Conservation (phyloP, 768 basidiomycete species). For the Tricholoma terreum region DNA sequence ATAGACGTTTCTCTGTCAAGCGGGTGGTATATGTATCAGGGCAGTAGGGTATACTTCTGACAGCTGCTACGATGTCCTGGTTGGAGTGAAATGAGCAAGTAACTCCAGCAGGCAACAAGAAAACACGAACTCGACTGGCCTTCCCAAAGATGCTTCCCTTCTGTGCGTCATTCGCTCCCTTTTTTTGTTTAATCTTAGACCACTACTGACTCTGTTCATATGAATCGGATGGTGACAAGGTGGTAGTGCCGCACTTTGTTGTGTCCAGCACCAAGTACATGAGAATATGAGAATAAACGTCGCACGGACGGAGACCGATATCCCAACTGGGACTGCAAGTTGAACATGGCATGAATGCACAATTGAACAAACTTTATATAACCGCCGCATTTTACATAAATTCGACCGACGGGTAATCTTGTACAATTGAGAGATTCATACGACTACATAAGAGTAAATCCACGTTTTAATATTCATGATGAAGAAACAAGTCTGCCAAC, state of each 20-base stretch:
- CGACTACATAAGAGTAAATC: too few species aligned
- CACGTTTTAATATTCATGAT: too few species aligned
- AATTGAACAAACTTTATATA: too few species aligned
- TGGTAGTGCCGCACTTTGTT: conserved; percentile 32
- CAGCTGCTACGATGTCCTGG: conserved; percentile 64
- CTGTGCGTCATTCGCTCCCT: conserved; percentile 60
- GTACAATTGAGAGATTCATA: too few species aligned
- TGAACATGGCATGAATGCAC: not conserved
- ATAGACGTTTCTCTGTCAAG: conserved; percentile 1
- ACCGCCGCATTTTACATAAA: too few species aligned
- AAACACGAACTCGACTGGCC: conserved; percentile 47
- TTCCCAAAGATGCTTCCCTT: conserved; percentile 57
- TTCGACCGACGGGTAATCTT: too few species aligned
- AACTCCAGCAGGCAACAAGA: not conserved
- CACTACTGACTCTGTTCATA: conserved; percentile 38
- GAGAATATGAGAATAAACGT: conserved; percentile 20
- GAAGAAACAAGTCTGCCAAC: conserved; percentile 17
- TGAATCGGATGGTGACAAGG: not conserved
- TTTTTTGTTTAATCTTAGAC: conserved; percentile 75
- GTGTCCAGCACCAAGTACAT: conserved; percentile 31
- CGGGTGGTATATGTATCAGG: not conserved
- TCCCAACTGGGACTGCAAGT: conserved; percentile 2
- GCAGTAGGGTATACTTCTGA: conserved; percentile 41
- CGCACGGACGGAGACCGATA: conserved; percentile 7
- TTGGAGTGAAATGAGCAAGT: not conserved